These are phyloP conservation scores for Diaporthe ilicicola DNA, from an alignment of 2,329 filamentous ascomycete species.

Conservation along the genomic window DNA sequence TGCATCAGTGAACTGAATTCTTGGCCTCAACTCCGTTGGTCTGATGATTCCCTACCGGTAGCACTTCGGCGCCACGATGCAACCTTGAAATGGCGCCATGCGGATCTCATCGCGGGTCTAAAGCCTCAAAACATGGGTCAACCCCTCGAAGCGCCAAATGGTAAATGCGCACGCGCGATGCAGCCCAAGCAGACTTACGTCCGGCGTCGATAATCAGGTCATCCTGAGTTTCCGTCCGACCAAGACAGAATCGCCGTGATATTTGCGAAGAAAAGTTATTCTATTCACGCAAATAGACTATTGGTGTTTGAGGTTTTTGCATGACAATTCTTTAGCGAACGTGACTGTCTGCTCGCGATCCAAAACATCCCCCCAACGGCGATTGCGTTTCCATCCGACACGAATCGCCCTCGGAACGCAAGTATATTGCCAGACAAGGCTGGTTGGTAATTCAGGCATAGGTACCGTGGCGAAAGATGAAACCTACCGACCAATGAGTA, in stretches of 20 bases:
- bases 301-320: not conserved
- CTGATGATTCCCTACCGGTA: not conserved
- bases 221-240: not conserved
- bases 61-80: not conserved
- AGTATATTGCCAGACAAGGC: not conserved
- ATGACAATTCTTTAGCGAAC: not conserved
- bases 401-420: slow-evolving; percentile 9
- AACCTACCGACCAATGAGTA: slow-evolving; percentile 16
- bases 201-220: not conserved
- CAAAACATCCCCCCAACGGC: slow-evolving; percentile 10
- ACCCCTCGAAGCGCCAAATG: not conserved
- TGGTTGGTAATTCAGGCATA: not conserved
- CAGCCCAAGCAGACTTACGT: not conserved
- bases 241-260: not conserved
- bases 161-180: not conserved
- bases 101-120: not conserved
- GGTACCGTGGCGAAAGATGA: not conserved
- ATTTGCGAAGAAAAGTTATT: not conserved
- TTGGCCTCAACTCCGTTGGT: not conserved
- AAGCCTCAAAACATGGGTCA: not conserved
- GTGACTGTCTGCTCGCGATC: not conserved
- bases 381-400: slow-evolving; percentile 19
- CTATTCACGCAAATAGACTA: not conserved
- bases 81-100: no score
- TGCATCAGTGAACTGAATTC: not conserved